Base-by-base conservation (phyloP, 257 asterid genomes). In the Primulina tabacum region DNA sequence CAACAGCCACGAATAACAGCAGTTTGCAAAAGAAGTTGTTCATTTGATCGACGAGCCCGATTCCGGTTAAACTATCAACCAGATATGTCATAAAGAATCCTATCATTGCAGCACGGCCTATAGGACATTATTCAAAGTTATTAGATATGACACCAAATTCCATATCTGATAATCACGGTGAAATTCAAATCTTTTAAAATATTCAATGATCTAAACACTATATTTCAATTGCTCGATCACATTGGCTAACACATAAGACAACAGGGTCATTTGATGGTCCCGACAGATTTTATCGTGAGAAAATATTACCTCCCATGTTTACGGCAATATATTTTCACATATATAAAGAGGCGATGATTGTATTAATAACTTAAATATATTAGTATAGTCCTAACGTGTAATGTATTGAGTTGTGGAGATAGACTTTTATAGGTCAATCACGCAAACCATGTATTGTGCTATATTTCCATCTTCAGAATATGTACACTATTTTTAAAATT, bases 81-180 rank as follows among this genome's bases (percentile, higher is more conserved):
- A 94, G 73, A 81, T 94, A 94, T 17, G 99, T 97, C 97, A 88
- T 89, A 81, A 94, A 91, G 92, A 94, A 94, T 24, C 99, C 99
- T 4, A 94, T 30, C 99, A 94, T 94, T 3, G 99, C 99, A 68
- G 99, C 97, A 55, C 99, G 96, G 8, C 99, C 99, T 94, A 84
- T 81, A 83, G 29, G 62, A 24, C 30, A 38, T 24, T 24, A 24
- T 24, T 24, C 26, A 24, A 24, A 24, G 26, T 24, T 24, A 24
- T 1, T 24, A 24, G 26, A 24, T 24, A 24, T 24, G 26, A 24
- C 26, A 24, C 26, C 26, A 24, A 24, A 24, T 24, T 24, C 26
- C 26, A 24, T 24, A 24, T 24, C 26, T 24, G 26, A 24, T 24
- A 24, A 24, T 24, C 26, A 38, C 8, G 47, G 14, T 8, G 47